These are phyloP conservation scores for Fusarium sp. DNA, from an alignment of 2,329 filamentous ascomycete species.

Conservation along the genomic window DNA sequence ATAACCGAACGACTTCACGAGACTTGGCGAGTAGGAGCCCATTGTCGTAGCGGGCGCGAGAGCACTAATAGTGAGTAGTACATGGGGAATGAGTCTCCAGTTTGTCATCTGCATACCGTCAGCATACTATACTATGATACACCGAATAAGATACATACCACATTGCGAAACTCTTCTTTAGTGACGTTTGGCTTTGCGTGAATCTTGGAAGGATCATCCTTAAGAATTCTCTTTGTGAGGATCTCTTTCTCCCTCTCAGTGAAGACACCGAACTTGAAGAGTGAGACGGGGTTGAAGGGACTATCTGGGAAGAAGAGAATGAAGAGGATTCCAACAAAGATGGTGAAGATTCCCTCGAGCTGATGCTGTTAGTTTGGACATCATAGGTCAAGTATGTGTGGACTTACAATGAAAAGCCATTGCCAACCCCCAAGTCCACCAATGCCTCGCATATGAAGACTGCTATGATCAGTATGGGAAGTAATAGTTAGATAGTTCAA, in stretches of 20 bases:
- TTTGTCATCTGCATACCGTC: constrained; percentile 46
- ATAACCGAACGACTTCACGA: constrained; percentile 49
- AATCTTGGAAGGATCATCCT: constrained; percentile 46
- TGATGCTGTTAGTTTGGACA: not conserved
- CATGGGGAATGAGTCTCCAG: constrained; percentile 49
- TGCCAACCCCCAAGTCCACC: constrained; percentile 39
- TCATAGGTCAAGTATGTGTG: not conserved
- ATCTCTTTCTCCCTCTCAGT: constrained; percentile 49
- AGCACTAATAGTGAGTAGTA: constrained; percentile 36
- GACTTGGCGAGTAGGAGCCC: constrained; percentile 33
- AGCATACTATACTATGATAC: not conserved
- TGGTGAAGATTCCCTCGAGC: constrained; percentile 49
- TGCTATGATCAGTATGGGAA: not conserved
- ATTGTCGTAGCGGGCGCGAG: constrained; percentile 29
- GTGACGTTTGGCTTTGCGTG: constrained; percentile 44
- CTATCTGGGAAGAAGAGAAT: constrained; percentile 28
- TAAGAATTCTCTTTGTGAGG: constrained; percentile 44
- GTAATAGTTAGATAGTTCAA: not conserved
- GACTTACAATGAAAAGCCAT: constrained; percentile 38
- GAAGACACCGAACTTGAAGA: constrained; percentile 46
- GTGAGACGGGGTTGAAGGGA: constrained; percentile 43
- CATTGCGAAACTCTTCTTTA: constrained; percentile 46
- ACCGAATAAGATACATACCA: constrained; percentile 36
- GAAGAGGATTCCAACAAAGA: constrained; percentile 37
- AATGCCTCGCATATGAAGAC: constrained; percentile 40